Evolutionary conservation across 768 basidiomycete species (phyloP), one percentile per base, ranked within the genome.

Genomic region (Cystobasidium onofrii): DNA sequence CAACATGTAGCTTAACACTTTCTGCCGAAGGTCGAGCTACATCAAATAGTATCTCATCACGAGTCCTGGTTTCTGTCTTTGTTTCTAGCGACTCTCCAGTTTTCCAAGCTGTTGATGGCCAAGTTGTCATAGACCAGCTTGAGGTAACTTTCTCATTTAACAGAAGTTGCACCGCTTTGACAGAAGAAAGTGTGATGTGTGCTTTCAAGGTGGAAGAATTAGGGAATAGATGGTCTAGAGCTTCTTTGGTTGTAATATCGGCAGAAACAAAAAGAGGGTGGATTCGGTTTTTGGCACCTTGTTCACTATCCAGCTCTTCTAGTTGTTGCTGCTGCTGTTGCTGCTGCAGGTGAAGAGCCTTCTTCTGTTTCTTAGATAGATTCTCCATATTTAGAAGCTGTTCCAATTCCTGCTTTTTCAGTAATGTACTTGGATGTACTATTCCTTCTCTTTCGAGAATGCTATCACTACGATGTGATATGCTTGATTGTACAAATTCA

Each of bases 41-140:
- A 31, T 71, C 69, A 31, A 54, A 71, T 1, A 71, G 69, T 34
- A 71, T 55, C 36, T 71, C 69, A 29, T 71, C 69, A 1, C 44
- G 43, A 23, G 65, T 46, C 25, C 25, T 34, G 13, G 33, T 7
- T 43, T 23, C 44, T 31, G 36, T 64, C 7, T 43, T 39, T 29
- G 4, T 41, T 36, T 17, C 27, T 64, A 10, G 6, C 23, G 34
- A 29, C 6, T 6, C 34, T 39, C 15, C 39, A 27, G 63, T 41
- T 7, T 7, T 3, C 29, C 41, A 67, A 25, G 69, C 29, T 17
- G 55, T 60, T 3, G 52, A 39, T 15, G 69, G 69, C 69, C 69
- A 71, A 27, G 17, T 57, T 17, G 55, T 60, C 23, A 60, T 44
- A n/a, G 27, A 13, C 69, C 69, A 71, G 29, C 52, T 57, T 12